phyloP scores from a whole-genome alignment of 441 rosid species.

The Jatropha podagrica region DNA sequence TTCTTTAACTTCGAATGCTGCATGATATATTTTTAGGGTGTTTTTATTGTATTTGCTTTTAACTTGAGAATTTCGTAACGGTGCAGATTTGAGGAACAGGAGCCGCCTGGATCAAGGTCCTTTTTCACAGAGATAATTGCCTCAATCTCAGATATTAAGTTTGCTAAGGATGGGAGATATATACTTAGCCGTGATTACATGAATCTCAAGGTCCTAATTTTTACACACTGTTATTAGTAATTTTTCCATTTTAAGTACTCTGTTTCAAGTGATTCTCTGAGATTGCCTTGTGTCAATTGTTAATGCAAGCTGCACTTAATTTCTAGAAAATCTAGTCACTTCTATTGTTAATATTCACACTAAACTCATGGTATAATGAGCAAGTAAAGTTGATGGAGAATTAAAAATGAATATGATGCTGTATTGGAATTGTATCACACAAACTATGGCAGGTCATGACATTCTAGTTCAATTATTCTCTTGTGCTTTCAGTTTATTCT shows the following conservation, averaged over 20 bases:
- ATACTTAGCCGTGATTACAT: conserved; percentile 96
- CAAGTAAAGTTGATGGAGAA: neutral
- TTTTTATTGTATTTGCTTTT: neutral
- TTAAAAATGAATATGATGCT: neutral
- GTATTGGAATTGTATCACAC: neutral
- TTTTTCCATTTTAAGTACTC: neutral
- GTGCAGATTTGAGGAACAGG: conserved; percentile 86
- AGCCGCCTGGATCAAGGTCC: conserved; percentile 77
- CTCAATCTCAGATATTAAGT: conserved; percentile 87
- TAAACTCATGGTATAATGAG: neutral
- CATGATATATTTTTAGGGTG: neutral
- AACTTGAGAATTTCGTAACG: neutral
- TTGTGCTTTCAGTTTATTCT: neutral
- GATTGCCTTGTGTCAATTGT: neutral
- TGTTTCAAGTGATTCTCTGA: conserved; percentile 1
- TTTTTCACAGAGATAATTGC: conserved; percentile 98
- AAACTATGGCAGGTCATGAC: neutral
- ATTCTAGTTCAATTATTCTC: neutral
- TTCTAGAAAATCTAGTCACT: neutral
- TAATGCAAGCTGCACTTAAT: neutral
- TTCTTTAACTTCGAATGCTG: neutral
- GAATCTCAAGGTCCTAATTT: conserved; percentile 78
- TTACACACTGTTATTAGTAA: neutral
- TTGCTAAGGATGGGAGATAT: conserved; percentile 82
- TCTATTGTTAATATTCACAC: neutral